Percentiles rank a stretch among this genome's conserved stretches.
Evolutionary conservation across 2,329 filamentous ascomycete species (phyloP).

Genomic region (Hypoxylon sp.): DNA sequence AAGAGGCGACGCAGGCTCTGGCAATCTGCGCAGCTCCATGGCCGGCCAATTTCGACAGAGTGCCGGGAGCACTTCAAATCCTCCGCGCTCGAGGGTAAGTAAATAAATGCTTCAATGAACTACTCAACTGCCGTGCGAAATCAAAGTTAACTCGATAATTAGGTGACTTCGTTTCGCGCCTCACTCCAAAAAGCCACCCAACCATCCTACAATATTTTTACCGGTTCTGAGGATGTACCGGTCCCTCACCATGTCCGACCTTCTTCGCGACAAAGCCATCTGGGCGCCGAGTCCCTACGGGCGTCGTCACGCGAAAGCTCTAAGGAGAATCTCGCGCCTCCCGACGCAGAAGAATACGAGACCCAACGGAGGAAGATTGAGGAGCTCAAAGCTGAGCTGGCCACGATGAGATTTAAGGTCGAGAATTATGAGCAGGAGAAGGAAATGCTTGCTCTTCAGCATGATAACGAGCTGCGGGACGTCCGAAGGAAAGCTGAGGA

Average conservation of each 20-base stretch:
- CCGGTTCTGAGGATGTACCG: constrained; percentile 64
- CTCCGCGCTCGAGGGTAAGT: constrained; percentile 54
- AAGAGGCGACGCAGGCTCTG: constrained; percentile 20
- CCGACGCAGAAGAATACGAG: constrained; percentile 72
- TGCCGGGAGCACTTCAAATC: constrained; percentile 45
- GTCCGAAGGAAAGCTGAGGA: constrained; percentile 85
- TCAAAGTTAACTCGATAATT: constrained; percentile 11
- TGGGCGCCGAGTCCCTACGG: constrained; percentile 58
- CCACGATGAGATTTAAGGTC: constrained; percentile 88
- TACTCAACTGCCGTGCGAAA: constrained; percentile 9
- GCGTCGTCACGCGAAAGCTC: constrained; percentile 70
- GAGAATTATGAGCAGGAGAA: constrained; percentile 90
- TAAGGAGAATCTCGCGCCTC: constrained; percentile 72
- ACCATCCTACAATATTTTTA: constrained; percentile 72
- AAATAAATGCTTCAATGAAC: constrained; percentile 33
- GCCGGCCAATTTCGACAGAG: constrained; percentile 51
- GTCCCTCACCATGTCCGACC: constrained; percentile 54
- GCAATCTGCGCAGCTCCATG: constrained; percentile 43
- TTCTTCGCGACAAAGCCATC: constrained; percentile 60
- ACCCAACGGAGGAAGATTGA: constrained; percentile 74
- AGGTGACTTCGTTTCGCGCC: constrained; percentile 65
- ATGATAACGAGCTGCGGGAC: constrained; percentile 87
- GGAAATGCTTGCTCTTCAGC: constrained; percentile 82
- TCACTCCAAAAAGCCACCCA: constrained; percentile 62
- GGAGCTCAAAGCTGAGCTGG: constrained; percentile 89